Conservation (phyloP, 192 early-diverging fungal genomes). For the Bifiguratus adelaidae region DNA sequence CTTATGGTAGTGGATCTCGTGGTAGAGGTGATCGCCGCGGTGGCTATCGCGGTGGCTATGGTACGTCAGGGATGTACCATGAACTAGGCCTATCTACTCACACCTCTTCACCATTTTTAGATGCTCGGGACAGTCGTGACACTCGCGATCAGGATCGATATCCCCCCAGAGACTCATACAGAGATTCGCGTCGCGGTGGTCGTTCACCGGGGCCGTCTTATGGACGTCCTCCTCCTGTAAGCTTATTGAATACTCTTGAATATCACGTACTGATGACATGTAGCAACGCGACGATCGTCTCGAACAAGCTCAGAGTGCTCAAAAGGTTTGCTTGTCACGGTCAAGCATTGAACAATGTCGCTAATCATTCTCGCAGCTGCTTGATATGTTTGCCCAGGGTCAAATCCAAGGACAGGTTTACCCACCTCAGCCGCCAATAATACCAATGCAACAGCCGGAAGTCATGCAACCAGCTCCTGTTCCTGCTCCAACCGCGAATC, state of each 20-base stretch:
- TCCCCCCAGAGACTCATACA: neutral
- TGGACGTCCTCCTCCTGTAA: neutral
- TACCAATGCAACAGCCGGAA: neutral
- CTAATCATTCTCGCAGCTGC: neutral
- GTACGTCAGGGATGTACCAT: neutral
- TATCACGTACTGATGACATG: neutral
- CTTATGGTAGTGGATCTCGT: slow-evolving; percentile 11
- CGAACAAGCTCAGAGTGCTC: slow-evolving; percentile 18
- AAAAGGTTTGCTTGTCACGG: neutral
- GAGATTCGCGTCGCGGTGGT: neutral
- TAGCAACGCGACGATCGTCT: slow-evolving; percentile 3
- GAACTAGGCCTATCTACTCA: neutral
- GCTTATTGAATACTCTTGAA: neutral
- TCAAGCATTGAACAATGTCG: no score
- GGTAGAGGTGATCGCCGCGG: slow-evolving; percentile 4
- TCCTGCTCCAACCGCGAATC: slow-evolving; percentile 3
- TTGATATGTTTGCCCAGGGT: slow-evolving; percentile 10
- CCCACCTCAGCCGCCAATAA: neutral
- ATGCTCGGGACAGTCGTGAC: neutral
- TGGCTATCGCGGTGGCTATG: neutral
- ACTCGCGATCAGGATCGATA: neutral
- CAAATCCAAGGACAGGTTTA: neutral
- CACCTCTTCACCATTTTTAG: neutral
- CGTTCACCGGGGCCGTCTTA: neutral
- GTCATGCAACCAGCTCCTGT: neutral